Evolutionary conservation across 2,329 filamentous ascomycete species (phyloP), one percentile per base, ranked within the genome.

Genomic region (Fusarium equiseti): DNA sequence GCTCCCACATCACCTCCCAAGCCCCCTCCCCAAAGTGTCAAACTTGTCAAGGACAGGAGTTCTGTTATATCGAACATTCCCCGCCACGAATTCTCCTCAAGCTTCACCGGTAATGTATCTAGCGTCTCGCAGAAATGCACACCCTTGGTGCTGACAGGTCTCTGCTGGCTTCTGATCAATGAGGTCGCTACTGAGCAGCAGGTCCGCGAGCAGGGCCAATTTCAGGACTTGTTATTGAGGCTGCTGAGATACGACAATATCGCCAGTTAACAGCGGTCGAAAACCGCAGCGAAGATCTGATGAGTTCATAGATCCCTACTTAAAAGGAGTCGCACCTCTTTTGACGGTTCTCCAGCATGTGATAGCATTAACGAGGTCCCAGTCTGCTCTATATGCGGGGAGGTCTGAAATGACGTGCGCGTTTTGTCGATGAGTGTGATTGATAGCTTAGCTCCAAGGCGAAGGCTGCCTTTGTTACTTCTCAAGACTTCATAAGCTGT

Each of bases 201-300:
- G 26, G 26, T 27, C 26, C 26, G 26, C 26, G 26, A 27, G 26
- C 26, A 71, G 49, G 68, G 66, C 57, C 71, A 55, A 15, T 72
- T 79, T 1, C 76, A 78, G 20, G 27, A 44, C 11, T 69, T 74
- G 29, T 68, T 79, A 3, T 42, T 77, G 0, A 31, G 40, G 2
- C 20, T 75, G 35, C 63, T 74, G 15, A 44, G 54, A 22, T 57
- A 56, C 53, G 71, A 55, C 43, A 75, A 48, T 16, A 54, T 38
- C 38, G 53, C 38, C 11, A 48, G 40, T 46, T 55, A 67, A 7
- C 53, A 55, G 26, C 62, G 66, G 10, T 58, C 56, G 18, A 71
- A 40, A 49, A 38, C 43, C 13, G 31, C 31, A 4, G 54, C 57
- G 76, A n/a, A 61, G 29, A 5, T 75, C 76, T 16, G 72, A 74